Base-by-base conservation (phyloP, 2,329 filamentous ascomycete species). In the Colletotrichum sp. region DNA sequence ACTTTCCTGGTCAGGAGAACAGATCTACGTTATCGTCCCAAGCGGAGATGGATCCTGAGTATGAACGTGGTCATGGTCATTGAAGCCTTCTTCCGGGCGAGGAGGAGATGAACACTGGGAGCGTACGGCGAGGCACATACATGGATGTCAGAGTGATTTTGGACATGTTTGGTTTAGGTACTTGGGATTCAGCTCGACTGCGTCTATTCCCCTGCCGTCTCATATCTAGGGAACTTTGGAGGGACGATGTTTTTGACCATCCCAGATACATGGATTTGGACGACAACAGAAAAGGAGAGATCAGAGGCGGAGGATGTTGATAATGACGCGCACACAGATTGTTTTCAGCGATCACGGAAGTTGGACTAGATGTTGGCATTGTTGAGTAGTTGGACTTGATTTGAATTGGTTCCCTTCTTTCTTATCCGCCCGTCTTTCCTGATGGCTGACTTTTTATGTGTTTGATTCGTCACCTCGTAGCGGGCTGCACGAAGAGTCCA, bases 21-120 rank as follows among this genome's bases (percentile, higher is more conserved):
- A 21, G 1, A 0, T 0, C 18, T 21, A 3, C 18, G 1, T 49
- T 3, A 13, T 21, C n/a, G 44, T 21, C 44, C 4, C 3, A 7
- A 49, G 44, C 2, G 44, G 44, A 49, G 44, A 49, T 49, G 44
- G n/a, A 49, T 49, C n/a, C 0, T 2, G 18, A 49, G 0, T 0
- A 7, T 13, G 44, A 21, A 21, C 3, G 6, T 49, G 9, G 1
- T 10, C 0, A 49, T 21, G 10, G 9, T 1, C 0, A 21, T 49
- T 49, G 44, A 49, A 21, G 44, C 44, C 44, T 49, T n/a, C 44
- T 49, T 49, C n/a, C 44, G 10, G 6, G 10, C n/a, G 6, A 49
- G 0, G 44, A 49, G 44, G 44, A 5, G n/a, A 2, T 21, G 44
- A 49, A 4, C 18, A 0, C 44, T 10, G 44, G 44, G 1, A 49